Evolutionary conservation across 805 yeast genomes (phyloP), one percentile per base, ranked within the genome.

Genomic region (Cyberlindnera samutprakarnensis): DNA sequence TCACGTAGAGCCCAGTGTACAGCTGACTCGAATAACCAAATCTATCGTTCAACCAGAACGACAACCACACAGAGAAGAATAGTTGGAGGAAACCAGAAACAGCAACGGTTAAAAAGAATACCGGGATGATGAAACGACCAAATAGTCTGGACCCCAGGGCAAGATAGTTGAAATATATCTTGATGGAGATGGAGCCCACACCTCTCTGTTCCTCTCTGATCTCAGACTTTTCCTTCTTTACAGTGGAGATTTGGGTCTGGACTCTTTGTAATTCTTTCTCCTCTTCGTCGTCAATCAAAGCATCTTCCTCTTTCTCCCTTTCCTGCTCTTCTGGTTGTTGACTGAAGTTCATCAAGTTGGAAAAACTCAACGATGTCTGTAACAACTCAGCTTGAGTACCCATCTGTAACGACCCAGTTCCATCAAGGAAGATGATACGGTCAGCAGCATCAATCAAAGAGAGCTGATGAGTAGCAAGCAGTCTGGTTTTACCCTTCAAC

Each of bases 381-480:
- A 59, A 48, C 37, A 86, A 56, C 31, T 79, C 78, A 0, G 62
- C 68, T 14, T 71, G 61, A 0, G 81, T 67, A 11, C 88, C 95
- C 22, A 72, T 54, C 27, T 68, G 72, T 19, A 80, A 58, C 1
- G 85, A 77, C 32, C 79, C 82, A 14, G 80, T 75, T 14, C 55
- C 50, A 44, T 75, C 72, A 43, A 86, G 56, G 39, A 78, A 82
- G 10, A 86, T 64, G 20, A 86, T 60, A 28, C 79, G 64, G 51
- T 79, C 85, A 13, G 94, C 92, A 34, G 67, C 57, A 14, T 72
- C 72, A 39, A 85, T 70, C 38, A 85, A 61, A 6, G 85, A 72
- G 31, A 86, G 61, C 52, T 86, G 94, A 54, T 85, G 95, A 0
- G 95, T 86, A 2, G 94, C 94, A 46, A 85, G 62, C 9, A 86